Conservation (phyloP, 2,329 filamentous ascomycete genomes). For the Iodosphaeria phyllophila region DNA sequence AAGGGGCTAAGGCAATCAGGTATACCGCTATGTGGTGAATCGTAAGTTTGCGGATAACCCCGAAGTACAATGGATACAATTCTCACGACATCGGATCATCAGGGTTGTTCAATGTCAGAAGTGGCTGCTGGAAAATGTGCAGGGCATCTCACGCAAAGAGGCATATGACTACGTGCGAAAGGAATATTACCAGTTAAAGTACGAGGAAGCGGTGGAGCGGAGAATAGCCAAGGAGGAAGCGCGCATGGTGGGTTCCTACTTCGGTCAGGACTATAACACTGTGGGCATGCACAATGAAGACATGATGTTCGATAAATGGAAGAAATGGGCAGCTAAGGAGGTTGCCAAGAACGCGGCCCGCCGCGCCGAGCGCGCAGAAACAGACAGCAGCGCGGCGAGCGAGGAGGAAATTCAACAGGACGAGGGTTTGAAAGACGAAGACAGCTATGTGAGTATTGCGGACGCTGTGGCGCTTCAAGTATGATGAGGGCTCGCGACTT, state of each 20-base stretch:
- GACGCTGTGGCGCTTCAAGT: too few species aligned
- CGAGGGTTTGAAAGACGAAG: slow-evolving; percentile 2
- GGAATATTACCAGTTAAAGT: slow-evolving; percentile 77
- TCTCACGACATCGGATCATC: slow-evolving; percentile 2
- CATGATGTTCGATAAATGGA: slow-evolving; percentile 66
- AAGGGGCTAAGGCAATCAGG: slow-evolving; percentile 53
- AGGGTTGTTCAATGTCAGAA: slow-evolving; percentile 88
- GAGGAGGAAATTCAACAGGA: too few species aligned
- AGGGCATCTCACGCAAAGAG: slow-evolving; percentile 36
- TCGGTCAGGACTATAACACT: slow-evolving; percentile 58
- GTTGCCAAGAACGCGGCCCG: slow-evolving; percentile 7
- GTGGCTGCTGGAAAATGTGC: slow-evolving; percentile 55
- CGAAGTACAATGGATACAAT: slow-evolving; percentile 2
- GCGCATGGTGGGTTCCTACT: slow-evolving; percentile 67
- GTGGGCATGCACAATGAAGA: slow-evolving; percentile 73
- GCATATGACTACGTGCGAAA: slow-evolving; percentile 78
- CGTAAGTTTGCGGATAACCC: too few species aligned
- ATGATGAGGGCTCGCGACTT: too few species aligned
- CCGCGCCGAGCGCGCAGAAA: too few species aligned
- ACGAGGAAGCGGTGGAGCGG: slow-evolving; percentile 64
- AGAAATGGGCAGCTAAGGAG: slow-evolving; percentile 20
- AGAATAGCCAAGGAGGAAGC: slow-evolving; percentile 82
- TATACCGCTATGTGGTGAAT: slow-evolving; percentile 66
- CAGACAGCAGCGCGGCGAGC: too few species aligned
- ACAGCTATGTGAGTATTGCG: too few species aligned